These are phyloP conservation scores for Thielaviopsis punctulata DNA, from an alignment of 2,329 filamentous ascomycete genomes.

Conservation along the genomic window DNA sequence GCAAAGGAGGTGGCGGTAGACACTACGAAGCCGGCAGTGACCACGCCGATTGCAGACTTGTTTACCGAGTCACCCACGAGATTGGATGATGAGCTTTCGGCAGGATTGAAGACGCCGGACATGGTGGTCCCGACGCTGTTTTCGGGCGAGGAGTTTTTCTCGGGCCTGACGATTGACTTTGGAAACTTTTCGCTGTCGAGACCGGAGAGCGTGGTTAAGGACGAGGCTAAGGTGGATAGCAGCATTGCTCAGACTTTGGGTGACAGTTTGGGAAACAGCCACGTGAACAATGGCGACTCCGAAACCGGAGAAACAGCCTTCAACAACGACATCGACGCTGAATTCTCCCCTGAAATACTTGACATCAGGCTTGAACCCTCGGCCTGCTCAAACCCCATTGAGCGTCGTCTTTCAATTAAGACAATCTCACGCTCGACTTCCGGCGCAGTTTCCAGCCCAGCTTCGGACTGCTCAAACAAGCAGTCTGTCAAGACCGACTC, in stretches of 20 bases:
- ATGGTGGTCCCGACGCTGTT: not conserved
- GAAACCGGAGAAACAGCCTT: conserved; percentile 33
- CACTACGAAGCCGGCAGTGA: not conserved
- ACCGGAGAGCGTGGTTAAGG: not conserved
- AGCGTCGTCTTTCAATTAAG: not conserved
- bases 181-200: conserved; percentile 21
- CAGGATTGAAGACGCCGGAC: not conserved
- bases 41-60: conserved; percentile 2
- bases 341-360: conserved; percentile 21
- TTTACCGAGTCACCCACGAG: not conserved
- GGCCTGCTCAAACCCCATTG: conserved; percentile 21
- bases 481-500: conserved; percentile 39
- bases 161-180: conserved; percentile 11
- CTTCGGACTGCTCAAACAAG: conserved; percentile 25
- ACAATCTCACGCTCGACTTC: conserved; percentile 25
- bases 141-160: not conserved
- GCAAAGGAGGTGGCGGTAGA: not conserved
- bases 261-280: too few relatives aligned
- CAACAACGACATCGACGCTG: conserved; percentile 19
- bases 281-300: conserved; percentile 28
- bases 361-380: conserved; percentile 26
- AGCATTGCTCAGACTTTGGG: too few relatives aligned
- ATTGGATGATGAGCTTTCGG: not conserved
- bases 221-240: too few relatives aligned
- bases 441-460: conserved; percentile 30